These are phyloP conservation scores for Pachyrhizus erosus DNA, from an alignment of 306 rosid species.

Conservation along the genomic window DNA sequence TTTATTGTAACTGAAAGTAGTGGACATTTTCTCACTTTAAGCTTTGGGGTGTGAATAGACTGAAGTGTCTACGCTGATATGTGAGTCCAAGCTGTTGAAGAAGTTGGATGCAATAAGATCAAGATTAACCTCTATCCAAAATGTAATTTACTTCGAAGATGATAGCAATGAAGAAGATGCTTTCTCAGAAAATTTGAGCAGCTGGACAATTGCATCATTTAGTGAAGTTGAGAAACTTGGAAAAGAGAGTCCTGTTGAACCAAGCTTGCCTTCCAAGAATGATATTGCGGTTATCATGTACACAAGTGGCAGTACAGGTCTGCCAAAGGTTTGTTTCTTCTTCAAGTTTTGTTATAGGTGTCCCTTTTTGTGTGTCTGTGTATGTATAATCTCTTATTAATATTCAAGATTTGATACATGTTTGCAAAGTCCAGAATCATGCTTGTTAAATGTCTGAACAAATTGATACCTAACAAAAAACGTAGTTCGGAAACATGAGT, in stretches of 20 bases:
- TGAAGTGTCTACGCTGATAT: conserved; percentile 74
- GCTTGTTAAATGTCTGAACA: conserved; percentile 19
- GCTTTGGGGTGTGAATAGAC: conserved; percentile 65
- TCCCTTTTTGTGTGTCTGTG: not conserved
- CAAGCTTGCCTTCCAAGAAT: conserved; percentile 79
- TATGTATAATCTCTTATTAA: not conserved
- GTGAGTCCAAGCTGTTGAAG: conserved; percentile 78
- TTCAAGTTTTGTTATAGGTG: conserved; percentile 16
- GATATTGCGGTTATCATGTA: conserved; percentile 82
- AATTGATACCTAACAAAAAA: not conserved
- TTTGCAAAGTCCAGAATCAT: conserved; percentile 6
- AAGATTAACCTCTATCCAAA: conserved; percentile 59
- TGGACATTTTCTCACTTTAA: conserved; percentile 43
- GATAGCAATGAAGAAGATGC: conserved; percentile 55
- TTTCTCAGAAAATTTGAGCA: conserved; percentile 48
- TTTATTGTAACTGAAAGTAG: not conserved
- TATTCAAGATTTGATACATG: conserved; percentile 36
- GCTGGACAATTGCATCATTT: conserved; percentile 63
- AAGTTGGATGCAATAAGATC: conserved; percentile 71
- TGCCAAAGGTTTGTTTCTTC: conserved; percentile 78
- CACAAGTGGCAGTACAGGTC: conserved; percentile 93
- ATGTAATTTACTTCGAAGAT: conserved; percentile 76
- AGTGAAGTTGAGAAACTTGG: conserved; percentile 85
- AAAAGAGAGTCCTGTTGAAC: conserved; percentile 54
- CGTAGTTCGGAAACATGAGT: conserved; percentile 11